Percentiles rank a stretch among this genome's conserved stretches.
These are phyloP conservation scores for Tolypocladium ophioglossoides DNA, from an alignment of 2,329 filamentous ascomycete genomes.

Conservation along the genomic window DNA sequence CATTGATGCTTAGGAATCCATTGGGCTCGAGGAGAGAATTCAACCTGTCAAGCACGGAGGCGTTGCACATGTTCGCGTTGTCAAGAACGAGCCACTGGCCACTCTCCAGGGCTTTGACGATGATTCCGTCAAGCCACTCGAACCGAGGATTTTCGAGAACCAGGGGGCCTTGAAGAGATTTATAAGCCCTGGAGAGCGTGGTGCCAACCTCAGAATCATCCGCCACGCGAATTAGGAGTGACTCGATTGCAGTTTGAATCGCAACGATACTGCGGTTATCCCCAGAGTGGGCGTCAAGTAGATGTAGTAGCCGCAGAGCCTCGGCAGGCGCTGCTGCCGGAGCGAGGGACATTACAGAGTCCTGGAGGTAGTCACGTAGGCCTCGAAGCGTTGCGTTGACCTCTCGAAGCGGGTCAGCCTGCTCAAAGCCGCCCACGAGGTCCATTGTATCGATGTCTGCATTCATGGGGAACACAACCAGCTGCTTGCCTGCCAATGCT, in stretches of 20 bases:
- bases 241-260: conserved; percentile 27
- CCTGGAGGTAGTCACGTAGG: conserved; percentile 41
- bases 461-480: conserved; percentile 82
- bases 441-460: conserved; percentile 96
- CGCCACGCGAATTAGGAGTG: conserved; percentile 30
- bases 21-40: conserved; percentile 91
- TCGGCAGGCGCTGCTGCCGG: conserved; percentile 34
- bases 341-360: conserved; percentile 35
- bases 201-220: conserved; percentile 33
- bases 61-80: conserved; percentile 93
- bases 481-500: conserved; percentile 61
- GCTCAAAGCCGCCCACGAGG: conserved; percentile 92
- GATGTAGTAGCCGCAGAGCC: conserved; percentile 39
- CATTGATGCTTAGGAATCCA: conserved; percentile 81
- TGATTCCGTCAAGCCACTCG: conserved; percentile 90
- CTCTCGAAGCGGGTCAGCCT: conserved; percentile 71
- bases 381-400: conserved; percentile 45
- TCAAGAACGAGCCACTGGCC: conserved; percentile 92
- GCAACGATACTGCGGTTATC: conserved; percentile 25
- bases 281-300: conserved; percentile 32
- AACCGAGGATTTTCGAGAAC: conserved; percentile 68
- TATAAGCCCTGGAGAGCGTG: conserved; percentile 36
- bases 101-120: conserved; percentile 75
- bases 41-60: conserved; percentile 84
- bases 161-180: conserved; percentile 40